These are phyloP conservation scores for Bryoerythrophyllum caledonicum DNA, from an alignment of 225 moss, liverwort and hornwort genomes.

Conservation along the genomic window DNA sequence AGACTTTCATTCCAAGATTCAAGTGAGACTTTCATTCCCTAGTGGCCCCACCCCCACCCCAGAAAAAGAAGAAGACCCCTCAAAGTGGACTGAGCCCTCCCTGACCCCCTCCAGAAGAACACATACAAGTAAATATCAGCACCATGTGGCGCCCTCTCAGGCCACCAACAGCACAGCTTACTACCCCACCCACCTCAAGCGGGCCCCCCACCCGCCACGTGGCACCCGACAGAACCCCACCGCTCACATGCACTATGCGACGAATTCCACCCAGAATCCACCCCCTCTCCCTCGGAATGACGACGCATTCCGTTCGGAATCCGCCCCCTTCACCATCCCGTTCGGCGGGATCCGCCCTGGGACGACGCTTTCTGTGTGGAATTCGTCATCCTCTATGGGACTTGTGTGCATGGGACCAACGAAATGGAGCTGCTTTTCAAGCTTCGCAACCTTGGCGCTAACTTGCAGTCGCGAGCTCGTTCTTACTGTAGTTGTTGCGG, in stretches of 20 bases:
- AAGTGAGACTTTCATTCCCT: neutral
- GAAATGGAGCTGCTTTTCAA: too few species aligned
- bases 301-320: neutral
- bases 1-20: too few species aligned
- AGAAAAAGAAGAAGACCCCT: neutral
- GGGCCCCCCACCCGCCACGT: neutral
- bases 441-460: neutral
- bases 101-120: neutral
- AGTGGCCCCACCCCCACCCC: too few species aligned
- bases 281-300: neutral
- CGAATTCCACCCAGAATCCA: neutral
- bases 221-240: neutral
- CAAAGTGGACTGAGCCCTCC: neutral
- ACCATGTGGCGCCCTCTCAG: neutral
- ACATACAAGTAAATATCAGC: neutral
- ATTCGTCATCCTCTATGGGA: neutral
- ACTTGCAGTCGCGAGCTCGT: neutral
- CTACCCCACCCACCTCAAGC: neutral
- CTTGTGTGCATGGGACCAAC: neutral
- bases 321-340: too few species aligned
- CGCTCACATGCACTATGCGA: too few species aligned
- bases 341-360: too few species aligned
- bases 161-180: neutral
- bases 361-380: neutral
- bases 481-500: too few species aligned